phyloP scores from a whole-genome alignment of 257 asterid species.

The Thymus quinquecostatus region DNA sequence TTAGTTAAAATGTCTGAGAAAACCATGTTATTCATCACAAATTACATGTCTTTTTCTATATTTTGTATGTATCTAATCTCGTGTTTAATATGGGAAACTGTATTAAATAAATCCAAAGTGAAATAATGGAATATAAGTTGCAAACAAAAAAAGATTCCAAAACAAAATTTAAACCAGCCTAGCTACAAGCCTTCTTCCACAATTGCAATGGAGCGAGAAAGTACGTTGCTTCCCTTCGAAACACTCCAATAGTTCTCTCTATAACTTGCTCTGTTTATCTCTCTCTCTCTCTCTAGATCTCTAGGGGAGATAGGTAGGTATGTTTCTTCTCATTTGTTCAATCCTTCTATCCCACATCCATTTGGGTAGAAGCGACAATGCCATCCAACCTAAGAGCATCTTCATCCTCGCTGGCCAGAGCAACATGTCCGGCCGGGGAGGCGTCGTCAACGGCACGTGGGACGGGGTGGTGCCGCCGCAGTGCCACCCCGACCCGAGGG shows the following conservation, averaged over 20 bases:
- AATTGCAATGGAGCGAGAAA: background rate
- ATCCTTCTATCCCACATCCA: conserved; percentile 43
- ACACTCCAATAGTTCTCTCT: conserved; percentile 1
- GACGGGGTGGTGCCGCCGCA: conserved; percentile 60
- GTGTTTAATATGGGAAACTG: background rate
- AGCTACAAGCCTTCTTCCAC: background rate
- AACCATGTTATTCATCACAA: background rate
- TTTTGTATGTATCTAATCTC: background rate
- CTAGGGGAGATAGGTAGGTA: conserved; percentile 6
- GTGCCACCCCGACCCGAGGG: conserved; percentile 37
- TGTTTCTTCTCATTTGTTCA: conserved; percentile 49
- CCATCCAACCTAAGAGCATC: conserved; percentile 40
- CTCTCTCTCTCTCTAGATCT: background rate
- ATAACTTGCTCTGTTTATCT: background rate
- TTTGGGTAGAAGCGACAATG: conserved; percentile 31
- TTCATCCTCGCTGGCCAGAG: conserved; percentile 88
- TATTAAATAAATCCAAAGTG: background rate
- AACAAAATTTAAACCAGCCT: background rate
- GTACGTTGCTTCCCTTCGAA: conserved; percentile 30
- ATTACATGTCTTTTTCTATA: background rate
- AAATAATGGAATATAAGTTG: background rate
- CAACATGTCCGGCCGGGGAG: conserved; percentile 93
- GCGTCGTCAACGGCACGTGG: conserved; percentile 54
- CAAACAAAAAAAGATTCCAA: background rate
- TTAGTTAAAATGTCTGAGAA: background rate